These are phyloP conservation scores for Mariannaea sp. DNA, from an alignment of 2,329 filamentous ascomycete species.

Conservation along the genomic window DNA sequence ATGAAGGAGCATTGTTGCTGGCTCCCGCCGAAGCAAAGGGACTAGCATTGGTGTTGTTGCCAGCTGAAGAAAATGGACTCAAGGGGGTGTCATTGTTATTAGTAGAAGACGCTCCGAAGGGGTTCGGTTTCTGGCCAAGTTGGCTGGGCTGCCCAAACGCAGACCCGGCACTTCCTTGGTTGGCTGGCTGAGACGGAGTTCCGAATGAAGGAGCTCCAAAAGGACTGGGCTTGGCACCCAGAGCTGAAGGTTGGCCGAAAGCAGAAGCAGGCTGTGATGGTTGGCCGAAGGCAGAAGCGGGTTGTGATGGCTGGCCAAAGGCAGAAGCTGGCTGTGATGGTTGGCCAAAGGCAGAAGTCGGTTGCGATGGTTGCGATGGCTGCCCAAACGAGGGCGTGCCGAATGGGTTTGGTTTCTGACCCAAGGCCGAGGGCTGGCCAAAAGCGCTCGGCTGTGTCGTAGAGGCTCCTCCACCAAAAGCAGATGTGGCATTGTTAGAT, in stretches of 20 bases:
- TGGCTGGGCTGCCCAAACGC: slow-evolving; percentile 44
- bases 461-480: slow-evolving; percentile 40
- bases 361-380: slow-evolving; percentile 44
- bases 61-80: slow-evolving; percentile 29
- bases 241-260: slow-evolving; percentile 49
- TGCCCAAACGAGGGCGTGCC: slow-evolving; percentile 44
- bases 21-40: slow-evolving; percentile 35
- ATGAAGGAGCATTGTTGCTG: slow-evolving; percentile 26
- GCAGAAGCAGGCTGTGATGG: slow-evolving; percentile 34
- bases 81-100: slow-evolving; percentile 2
- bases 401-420: slow-evolving; percentile 44
- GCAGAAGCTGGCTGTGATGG: slow-evolving; percentile 36
- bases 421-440: slow-evolving; percentile 48
- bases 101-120: slow-evolving; percentile 41
- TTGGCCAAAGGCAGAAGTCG: slow-evolving; percentile 46
- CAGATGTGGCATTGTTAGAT: slow-evolving; percentile 26
- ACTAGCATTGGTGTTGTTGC: slow-evolving; percentile 30
- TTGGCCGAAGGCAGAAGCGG: slow-evolving; percentile 50
- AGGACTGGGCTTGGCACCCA: slow-evolving; percentile 42
- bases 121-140: slow-evolving; percentile 46
- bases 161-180: slow-evolving; percentile 29
- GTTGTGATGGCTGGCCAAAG: slow-evolving; percentile 39
- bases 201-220: slow-evolving; percentile 44
- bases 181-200: slow-evolving; percentile 42
- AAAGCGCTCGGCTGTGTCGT: slow-evolving; percentile 39